Evolutionary conservation across 2,329 filamentous ascomycete genomes (phyloP).

Genomic region (Lizonia empirigonia): DNA sequence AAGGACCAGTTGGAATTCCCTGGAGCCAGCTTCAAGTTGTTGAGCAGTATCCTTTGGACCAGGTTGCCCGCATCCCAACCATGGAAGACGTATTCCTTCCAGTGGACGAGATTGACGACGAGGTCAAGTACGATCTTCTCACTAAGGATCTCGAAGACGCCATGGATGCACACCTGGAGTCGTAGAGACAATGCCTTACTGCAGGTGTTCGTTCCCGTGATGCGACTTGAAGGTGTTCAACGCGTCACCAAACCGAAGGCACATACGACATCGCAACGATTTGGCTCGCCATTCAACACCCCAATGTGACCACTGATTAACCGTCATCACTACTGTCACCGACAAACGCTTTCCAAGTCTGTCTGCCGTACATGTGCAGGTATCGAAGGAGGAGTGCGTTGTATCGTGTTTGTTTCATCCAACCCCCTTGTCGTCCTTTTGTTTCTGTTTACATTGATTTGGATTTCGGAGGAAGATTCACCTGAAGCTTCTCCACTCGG

Average conservation of each 20-base stretch:
- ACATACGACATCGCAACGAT: slow-evolving; percentile 19
- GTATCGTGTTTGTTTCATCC: background rate
- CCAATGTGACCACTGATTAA: slow-evolving; percentile 13
- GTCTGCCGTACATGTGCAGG: background rate
- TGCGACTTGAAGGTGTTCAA: background rate
- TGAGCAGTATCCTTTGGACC: slow-evolving; percentile 48
- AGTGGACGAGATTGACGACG: slow-evolving; percentile 44
- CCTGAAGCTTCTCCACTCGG: background rate
- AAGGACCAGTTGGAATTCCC: slow-evolving; percentile 46
- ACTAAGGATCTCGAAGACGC: slow-evolving; percentile 34
- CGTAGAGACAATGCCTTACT: background rate
- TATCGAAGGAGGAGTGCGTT: slow-evolving; percentile 4
- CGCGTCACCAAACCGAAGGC: background rate
- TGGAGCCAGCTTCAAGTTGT: slow-evolving; percentile 51
- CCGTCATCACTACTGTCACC: slow-evolving; percentile 5
- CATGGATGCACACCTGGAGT: slow-evolving; percentile 33
- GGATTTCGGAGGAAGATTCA: background rate
- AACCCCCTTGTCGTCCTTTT: background rate
- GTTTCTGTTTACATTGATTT: background rate
- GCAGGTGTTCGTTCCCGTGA: background rate
- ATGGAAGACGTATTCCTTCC: slow-evolving; percentile 48
- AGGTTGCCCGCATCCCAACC: slow-evolving; percentile 43
- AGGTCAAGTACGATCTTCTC: slow-evolving; percentile 33
- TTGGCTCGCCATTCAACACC: slow-evolving; percentile 17
- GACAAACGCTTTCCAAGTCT: slow-evolving; percentile 1